A percentile compares a stretch with the other conserved stretches of the same genome.
Evolutionary conservation across 495 filamentous ascomycete species (phyloP).

Genomic region (Penicillium taxi): DNA sequence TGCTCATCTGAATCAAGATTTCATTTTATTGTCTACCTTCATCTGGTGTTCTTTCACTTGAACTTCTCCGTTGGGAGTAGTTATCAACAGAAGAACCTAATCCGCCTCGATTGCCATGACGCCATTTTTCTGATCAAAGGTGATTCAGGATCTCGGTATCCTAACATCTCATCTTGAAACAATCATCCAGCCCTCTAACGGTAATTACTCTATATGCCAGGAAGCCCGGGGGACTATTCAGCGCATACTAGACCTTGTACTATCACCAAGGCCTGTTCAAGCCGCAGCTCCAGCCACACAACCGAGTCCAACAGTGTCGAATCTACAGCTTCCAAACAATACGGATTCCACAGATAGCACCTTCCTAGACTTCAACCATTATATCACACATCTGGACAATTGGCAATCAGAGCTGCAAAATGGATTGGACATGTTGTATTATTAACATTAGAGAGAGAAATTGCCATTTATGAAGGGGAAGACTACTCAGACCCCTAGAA

Average conservation of each 20-base stretch:
- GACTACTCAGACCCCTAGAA: too few relatives aligned
- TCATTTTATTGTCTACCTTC: constrained; percentile 11
- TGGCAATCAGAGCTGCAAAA: constrained; percentile 7
- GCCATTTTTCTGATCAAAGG: constrained; percentile 9
- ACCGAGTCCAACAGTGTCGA: background rate
- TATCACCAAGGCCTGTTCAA: background rate
- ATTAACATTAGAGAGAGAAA: too few relatives aligned
- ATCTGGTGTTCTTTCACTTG: constrained; percentile 13
- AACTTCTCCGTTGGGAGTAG: constrained; percentile 7
- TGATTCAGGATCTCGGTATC: constrained; percentile 12
- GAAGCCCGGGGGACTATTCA: constrained; percentile 9
- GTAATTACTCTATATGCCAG: constrained; percentile 15
- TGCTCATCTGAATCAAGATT: constrained; percentile 1
- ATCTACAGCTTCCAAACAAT: background rate
- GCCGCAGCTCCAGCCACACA: background rate
- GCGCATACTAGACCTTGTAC: constrained; percentile 5
- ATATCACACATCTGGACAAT: constrained; percentile 5
- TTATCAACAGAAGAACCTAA: too few relatives aligned
- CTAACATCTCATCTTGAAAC: constrained; percentile 10
- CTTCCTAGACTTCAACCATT: constrained; percentile 5
- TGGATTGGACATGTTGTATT: constrained; percentile 3
- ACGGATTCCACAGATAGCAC: background rate
- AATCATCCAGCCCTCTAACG: constrained; percentile 8
- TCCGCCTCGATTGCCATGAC: background rate
- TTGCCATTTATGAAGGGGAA: too few relatives aligned